Evolutionary conservation across 257 asterid species (phyloP).

Genomic region (Rehmannia glutinosa): DNA sequence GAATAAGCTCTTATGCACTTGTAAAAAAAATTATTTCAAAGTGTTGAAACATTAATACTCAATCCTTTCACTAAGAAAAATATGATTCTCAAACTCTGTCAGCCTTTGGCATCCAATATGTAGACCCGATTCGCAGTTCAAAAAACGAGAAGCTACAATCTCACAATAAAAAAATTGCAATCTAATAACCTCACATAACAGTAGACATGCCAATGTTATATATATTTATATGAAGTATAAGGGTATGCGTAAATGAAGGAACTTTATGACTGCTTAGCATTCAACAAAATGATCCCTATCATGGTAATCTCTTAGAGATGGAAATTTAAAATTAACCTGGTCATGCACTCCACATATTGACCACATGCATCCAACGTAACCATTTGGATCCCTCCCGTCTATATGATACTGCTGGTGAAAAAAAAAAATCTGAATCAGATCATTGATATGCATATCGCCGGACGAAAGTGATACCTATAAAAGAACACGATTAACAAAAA

Average conservation of each 20-base stretch:
- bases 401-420: conserved; percentile 62
- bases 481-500: not conserved
- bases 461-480: not conserved
- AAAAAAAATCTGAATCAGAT: not conserved
- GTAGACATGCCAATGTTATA: too few relatives aligned
- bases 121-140: too few relatives aligned
- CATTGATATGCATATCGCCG: not conserved
- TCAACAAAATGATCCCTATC: not conserved
- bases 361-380: conserved; percentile 99
- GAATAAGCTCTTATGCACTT: not conserved
- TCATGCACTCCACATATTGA: conserved; percentile 95
- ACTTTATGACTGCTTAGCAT: too few relatives aligned
- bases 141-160: too few relatives aligned
- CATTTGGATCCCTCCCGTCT: conserved; percentile 95
- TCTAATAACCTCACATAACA: too few relatives aligned
- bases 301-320: not conserved
- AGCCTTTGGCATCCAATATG: too few relatives aligned
- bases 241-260: too few relatives aligned
- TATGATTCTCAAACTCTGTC: too few relatives aligned
- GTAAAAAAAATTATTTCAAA: not conserved
- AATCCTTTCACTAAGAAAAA: too few relatives aligned
- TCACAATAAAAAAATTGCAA: too few relatives aligned
- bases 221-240: too few relatives aligned
- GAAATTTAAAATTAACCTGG: conserved; percentile 46
- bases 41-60: too few relatives aligned